A percentile compares a stretch with the other conserved stretches of the same genome.
Conservation (phyloP, 78 protist genomes). For the Planoprotostelium fungivorum region DNA sequence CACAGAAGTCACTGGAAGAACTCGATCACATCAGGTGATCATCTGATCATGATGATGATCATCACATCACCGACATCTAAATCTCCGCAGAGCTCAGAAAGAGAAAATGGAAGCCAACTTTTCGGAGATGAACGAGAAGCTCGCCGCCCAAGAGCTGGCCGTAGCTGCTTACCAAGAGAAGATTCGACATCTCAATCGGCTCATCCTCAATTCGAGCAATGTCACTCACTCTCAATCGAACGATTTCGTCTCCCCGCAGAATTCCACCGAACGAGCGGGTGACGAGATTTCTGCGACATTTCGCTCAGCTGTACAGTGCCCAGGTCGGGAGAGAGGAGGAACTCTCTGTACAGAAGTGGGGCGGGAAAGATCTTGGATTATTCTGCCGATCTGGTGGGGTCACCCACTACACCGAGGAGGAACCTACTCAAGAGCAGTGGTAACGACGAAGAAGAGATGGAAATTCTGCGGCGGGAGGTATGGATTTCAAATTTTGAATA, state of each 20-base stretch:
- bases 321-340: neutral
- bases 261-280: too few species aligned
- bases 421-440: neutral
- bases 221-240: neutral
- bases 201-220: neutral
- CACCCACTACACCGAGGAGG: neutral
- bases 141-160: neutral
- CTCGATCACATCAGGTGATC: neutral
- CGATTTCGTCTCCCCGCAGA: too few species aligned
- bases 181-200: neutral
- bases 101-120: neutral
- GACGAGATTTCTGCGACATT: neutral
- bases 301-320: neutral
- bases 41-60: neutral
- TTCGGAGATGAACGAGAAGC: neutral
- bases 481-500: too few species aligned
- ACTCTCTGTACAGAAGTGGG: neutral
- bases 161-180: neutral
- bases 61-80: neutral
- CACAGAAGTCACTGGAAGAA: constrained; percentile 8
- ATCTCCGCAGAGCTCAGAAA: neutral
- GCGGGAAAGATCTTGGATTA: neutral
- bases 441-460: neutral
- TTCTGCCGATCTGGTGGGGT: neutral
- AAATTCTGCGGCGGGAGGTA: neutral